A percentile compares a stretch with the other conserved stretches of the same genome.
Conservation (phyloP, 1,284 basidiomycete species). For the Sanguinoderma infundibulare region DNA sequence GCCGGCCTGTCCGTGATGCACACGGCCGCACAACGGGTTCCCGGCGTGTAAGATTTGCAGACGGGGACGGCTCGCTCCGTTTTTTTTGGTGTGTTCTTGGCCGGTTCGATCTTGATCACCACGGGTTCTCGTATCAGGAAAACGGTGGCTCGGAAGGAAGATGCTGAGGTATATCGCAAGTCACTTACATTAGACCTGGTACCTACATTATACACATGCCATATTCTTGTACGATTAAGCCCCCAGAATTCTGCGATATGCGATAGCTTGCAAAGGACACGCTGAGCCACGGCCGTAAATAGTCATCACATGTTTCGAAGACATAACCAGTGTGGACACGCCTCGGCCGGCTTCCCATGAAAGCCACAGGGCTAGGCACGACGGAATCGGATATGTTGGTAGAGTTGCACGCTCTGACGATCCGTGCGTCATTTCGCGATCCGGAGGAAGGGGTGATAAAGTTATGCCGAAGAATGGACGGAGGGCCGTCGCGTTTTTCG, state of each 20-base stretch:
- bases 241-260: too few relatives aligned
- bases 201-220: neutral
- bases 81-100: neutral
- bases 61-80: constrained; percentile 4
- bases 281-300: too few relatives aligned
- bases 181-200: too few relatives aligned
- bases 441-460: neutral
- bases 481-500: neutral
- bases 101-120: neutral
- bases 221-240: neutral
- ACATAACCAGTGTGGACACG: too few relatives aligned
- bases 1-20: constrained; percentile 32
- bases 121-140: neutral
- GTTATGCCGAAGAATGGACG: neutral
- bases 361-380: neutral
- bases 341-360: neutral
- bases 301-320: too few relatives aligned
- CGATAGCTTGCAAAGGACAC: too few relatives aligned
- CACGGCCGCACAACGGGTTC: constrained; percentile 4
- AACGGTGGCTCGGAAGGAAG: neutral
- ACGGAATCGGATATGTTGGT: neutral
- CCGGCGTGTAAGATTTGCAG: constrained; percentile 1
- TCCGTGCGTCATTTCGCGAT: neutral
- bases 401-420: neutral
- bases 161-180: neutral